phyloP scores from a whole-genome alignment of 345 rosid genomes.

The Eutrema heterophyllum region DNA sequence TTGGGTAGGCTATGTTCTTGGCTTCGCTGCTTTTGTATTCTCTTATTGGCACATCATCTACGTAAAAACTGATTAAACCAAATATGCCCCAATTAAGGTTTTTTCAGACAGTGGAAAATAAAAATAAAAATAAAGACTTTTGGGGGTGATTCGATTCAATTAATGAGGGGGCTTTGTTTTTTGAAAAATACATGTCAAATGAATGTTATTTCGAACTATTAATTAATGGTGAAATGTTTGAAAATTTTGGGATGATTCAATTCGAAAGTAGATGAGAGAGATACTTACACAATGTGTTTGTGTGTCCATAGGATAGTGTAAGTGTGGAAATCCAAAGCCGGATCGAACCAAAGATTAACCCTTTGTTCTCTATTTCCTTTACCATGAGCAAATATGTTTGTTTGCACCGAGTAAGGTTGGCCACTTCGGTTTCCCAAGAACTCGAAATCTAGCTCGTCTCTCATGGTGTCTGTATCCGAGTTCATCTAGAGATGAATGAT shows the following conservation, averaged over 20 bases:
- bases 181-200: no score
- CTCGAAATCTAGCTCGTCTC: conserved; percentile 92
- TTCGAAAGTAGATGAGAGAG: background rate
- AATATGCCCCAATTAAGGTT: background rate
- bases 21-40: conserved; percentile 84
- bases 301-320: conserved; percentile 78
- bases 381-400: conserved; percentile 83
- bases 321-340: conserved; percentile 63
- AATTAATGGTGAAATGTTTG: background rate
- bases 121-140: background rate
- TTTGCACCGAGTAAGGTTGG: conserved; percentile 91
- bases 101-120: background rate
- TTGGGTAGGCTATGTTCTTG: conserved; percentile 62
- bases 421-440: conserved; percentile 87
- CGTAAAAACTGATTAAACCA: conserved; percentile 48
- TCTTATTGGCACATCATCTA: conserved; percentile 81
- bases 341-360: conserved; percentile 94
- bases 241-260: background rate
- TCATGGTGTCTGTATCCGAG: conserved; percentile 54
- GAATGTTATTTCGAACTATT: no score
- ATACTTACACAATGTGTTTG: conserved; percentile 62
- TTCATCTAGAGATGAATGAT: conserved; percentile 51
- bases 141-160: background rate
- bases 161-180: background rate
- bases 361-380: conserved; percentile 91